phyloP scores from a whole-genome alignment of 1,139 yeast species.

The Tardiomyces blankii region DNA sequence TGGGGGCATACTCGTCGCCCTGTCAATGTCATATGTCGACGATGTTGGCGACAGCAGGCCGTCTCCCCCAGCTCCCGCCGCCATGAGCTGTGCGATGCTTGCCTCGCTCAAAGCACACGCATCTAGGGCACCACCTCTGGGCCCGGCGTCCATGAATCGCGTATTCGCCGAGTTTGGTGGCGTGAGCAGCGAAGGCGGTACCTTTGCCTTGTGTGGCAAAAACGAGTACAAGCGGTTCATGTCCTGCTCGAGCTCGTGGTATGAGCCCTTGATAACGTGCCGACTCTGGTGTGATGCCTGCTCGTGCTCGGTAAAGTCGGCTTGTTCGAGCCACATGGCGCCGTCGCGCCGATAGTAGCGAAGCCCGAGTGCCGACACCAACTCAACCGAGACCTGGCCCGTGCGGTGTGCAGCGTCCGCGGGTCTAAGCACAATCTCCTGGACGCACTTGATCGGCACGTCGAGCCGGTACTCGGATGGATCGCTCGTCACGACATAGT shows the following conservation, averaged over 20 bases:
- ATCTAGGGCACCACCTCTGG: too few species aligned
- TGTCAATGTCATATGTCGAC: background rate
- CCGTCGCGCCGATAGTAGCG: constrained; percentile 11
- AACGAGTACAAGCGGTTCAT: constrained; percentile 12
- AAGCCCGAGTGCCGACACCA: constrained; percentile 3
- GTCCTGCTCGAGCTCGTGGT: constrained; percentile 10
- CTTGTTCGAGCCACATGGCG: constrained; percentile 16
- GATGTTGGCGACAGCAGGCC: background rate
- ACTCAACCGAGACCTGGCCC: background rate
- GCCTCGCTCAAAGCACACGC: too few species aligned
- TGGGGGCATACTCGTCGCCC: too few species aligned
- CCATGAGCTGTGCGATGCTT: too few species aligned
- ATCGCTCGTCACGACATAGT: constrained; percentile 16
- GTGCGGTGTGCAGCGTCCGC: background rate
- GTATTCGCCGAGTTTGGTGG: background rate
- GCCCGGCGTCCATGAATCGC: too few species aligned
- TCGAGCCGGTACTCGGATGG: constrained; percentile 18
- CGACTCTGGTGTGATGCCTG: constrained; percentile 16
- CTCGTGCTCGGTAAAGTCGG: constrained; percentile 20
- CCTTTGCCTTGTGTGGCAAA: constrained; percentile 2
- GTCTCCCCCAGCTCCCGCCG: background rate
- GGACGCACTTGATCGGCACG: constrained; percentile 13
- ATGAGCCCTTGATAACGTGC: constrained; percentile 19
- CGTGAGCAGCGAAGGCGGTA: constrained; percentile 1
- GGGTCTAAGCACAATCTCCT: constrained; percentile 9